A percentile compares a stretch with the other conserved stretches of the same genome.
These are phyloP conservation scores for Chara braunii DNA, from an alignment of 139 green algal species.

Conservation along the genomic window DNA sequence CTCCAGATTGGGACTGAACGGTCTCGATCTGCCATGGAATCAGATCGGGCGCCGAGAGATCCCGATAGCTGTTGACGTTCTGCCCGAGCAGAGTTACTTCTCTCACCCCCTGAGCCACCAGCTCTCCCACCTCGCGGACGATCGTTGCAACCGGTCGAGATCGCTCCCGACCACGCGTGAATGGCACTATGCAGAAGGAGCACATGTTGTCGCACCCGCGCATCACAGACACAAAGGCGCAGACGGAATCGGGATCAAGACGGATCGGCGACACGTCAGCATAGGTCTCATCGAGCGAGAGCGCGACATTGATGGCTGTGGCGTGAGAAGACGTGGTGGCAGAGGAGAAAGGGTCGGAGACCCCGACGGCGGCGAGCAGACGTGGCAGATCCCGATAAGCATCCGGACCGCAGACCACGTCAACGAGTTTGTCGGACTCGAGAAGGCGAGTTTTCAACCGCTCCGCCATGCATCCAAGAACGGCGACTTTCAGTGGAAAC, in stretches of 20 bases:
- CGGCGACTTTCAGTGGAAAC: constrained; percentile 50
- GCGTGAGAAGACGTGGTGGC: neutral
- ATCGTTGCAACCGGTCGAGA: constrained; percentile 59
- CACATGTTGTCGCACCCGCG: constrained; percentile 89
- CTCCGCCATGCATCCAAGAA: constrained; percentile 92
- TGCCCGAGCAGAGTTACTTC: constrained; percentile 74
- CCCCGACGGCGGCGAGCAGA: constrained; percentile 59
- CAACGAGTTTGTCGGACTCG: constrained; percentile 54
- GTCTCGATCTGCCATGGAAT: neutral
- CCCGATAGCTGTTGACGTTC: constrained; percentile 83
- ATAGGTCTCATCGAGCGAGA: constrained; percentile 78
- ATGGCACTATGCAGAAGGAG: constrained; percentile 86
- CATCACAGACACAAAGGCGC: constrained; percentile 76
- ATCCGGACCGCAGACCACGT: constrained; percentile 80
- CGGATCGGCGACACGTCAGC: constrained; percentile 72
- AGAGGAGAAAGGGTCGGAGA: neutral
- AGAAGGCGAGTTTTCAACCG: constrained; percentile 63
- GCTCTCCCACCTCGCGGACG: constrained; percentile 55
- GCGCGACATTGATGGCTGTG: constrained; percentile 67
- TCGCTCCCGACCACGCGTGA: constrained; percentile 67
- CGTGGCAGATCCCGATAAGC: constrained; percentile 78
- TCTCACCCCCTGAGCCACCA: constrained; percentile 54
- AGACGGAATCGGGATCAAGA: constrained; percentile 21
- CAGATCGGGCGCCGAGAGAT: neutral
- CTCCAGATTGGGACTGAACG: neutral